These are phyloP conservation scores for Stenogyne calaminthoides DNA, from an alignment of 305 asterid species.

Conservation along the genomic window DNA sequence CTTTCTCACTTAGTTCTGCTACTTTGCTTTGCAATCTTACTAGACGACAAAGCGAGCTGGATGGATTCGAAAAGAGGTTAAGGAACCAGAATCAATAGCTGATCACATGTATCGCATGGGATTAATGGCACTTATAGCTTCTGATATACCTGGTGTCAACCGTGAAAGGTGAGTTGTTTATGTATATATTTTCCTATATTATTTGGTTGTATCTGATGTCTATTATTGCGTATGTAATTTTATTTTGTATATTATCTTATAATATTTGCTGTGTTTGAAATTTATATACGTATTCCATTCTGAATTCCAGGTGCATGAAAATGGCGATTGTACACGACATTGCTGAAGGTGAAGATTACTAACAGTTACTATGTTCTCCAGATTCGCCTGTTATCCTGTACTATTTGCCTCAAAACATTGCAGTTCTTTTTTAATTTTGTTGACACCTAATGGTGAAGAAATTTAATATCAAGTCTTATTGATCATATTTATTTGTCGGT, in stretches of 20 bases:
- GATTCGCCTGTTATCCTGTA: conserved; percentile 3
- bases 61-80: conserved; percentile 68
- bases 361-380: neutral
- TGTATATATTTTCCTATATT: neutral
- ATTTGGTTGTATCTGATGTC: neutral
- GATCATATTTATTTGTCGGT: neutral
- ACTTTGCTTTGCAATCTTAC: conserved; percentile 22
- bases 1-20: conserved; percentile 12
- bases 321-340: conserved; percentile 97
- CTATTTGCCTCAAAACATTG: neutral
- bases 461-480: neutral
- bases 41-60: conserved; percentile 90
- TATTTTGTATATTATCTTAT: neutral
- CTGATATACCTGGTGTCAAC: conserved; percentile 83
- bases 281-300: conserved; percentile 18
- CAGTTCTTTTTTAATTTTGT: neutral
- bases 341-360: conserved; percentile 76
- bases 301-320: conserved; percentile 75
- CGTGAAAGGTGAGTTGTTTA: conserved; percentile 67
- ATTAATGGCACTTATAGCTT: conserved; percentile 79
- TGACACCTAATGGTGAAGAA: conserved; percentile 7
- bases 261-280: neutral
- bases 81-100: conserved; percentile 82
- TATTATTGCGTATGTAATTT: neutral
- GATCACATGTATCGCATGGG: conserved; percentile 99